Base-by-base conservation (phyloP, 2,329 filamentous ascomycete species). In the Arthrinium puccinioides region DNA sequence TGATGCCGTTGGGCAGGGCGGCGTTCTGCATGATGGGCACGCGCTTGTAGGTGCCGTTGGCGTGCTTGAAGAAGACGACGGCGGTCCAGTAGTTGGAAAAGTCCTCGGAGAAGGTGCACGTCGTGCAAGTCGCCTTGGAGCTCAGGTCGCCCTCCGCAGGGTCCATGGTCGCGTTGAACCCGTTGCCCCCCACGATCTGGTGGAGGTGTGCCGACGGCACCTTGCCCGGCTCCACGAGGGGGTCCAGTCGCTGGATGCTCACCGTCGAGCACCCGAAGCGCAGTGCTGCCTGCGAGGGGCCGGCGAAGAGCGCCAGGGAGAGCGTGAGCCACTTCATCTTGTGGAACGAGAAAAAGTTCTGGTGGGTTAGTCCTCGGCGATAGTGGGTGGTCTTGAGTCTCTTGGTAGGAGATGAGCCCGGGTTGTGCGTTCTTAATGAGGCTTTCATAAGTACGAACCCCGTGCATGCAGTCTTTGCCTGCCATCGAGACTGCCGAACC, bases 61-160 rank as follows among this genome's bases (percentile, higher is more conserved):
- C 34, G 42, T 55, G 52, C 39, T 53, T 53, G 48, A 49, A 54
- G 48, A 54, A 54, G 42, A 55, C 47, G 28, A 51, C 45, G 13
- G 53, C 53, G 5, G 53, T 56, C 53, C 53, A 55, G 32, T 56
- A 55, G 39, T 54, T 55, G 23, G 44, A 48, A 41, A 54, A 54
- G 32, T 55, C 53, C 28, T 55, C 53, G 13, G 46, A 48, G 40
- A 55, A 54, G 5, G 48, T 52, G 30, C 53, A 55, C 2, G 53
- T 54, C 7, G 53, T 56, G 41, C 53, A 55, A 6, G 47, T 52
- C 10, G 44, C 51, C 30, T 39, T 49, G 9, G 49, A 44, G 2
- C 44, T 51, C 18, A 51, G 30, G 26, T 55, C 52, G 9, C 48
- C 48, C 9, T 45, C 44, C 24, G 44, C 41, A 14, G 46, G 49